Conservation (phyloP, 139 green algal genomes). For the Edaphochlamys debaryana region DNA sequence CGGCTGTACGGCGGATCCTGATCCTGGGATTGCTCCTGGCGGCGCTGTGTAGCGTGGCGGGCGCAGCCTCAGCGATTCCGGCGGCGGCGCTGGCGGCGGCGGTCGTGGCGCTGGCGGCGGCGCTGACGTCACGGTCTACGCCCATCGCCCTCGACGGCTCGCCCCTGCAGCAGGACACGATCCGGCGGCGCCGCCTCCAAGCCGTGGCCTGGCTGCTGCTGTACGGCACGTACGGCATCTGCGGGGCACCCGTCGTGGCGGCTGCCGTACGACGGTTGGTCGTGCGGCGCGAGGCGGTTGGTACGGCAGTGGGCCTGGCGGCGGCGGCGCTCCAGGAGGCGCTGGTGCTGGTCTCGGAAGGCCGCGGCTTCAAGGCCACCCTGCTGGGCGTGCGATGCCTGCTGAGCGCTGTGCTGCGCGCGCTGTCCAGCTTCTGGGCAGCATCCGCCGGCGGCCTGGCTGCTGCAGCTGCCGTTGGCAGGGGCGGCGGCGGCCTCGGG, state of each 20-base stretch:
- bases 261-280: slow-evolving; percentile 7
- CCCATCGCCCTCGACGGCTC: too few species aligned
- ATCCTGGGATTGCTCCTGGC: too few species aligned
- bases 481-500: neutral
- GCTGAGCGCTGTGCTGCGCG: too few species aligned
- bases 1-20: neutral
- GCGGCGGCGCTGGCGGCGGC: slow-evolving; percentile 1
- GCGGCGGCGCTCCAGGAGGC: neutral
- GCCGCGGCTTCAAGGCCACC: neutral
- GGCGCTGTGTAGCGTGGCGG: neutral
- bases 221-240: slow-evolving; percentile 8
- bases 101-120: neutral
- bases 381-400: neutral
- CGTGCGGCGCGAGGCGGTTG: neutral
- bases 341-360: neutral
- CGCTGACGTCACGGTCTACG: neutral
- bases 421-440: too few species aligned
- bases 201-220: slow-evolving; percentile 25
- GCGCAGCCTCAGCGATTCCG: neutral
- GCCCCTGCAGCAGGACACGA: neutral
- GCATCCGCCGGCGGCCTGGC: neutral
- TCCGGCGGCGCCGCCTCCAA: neutral
- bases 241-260: neutral
- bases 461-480: neutral
- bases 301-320: neutral